Evolutionary conservation across 768 basidiomycete genomes (phyloP).

Genomic region (Pleurotus salmoneostramineus): DNA sequence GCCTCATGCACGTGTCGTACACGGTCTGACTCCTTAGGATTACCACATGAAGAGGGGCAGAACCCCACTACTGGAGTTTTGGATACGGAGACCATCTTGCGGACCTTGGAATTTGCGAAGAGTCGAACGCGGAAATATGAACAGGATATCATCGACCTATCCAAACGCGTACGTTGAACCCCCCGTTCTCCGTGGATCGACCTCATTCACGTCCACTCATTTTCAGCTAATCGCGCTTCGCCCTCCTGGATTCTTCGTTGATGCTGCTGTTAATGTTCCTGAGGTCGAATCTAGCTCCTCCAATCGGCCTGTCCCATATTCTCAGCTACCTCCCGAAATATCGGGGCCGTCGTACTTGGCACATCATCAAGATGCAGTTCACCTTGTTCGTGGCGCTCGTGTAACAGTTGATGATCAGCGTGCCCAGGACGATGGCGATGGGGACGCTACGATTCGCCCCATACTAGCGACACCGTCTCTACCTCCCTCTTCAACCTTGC

Average conservation of each 20-base stretch:
- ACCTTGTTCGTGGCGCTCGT: too few species aligned
- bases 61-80: not conserved
- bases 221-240: not conserved
- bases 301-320: too few species aligned
- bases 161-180: slow-evolving; percentile 5
- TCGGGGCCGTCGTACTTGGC: too few species aligned
- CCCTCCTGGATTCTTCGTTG: not conserved
- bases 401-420: not conserved
- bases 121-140: slow-evolving; percentile 2
- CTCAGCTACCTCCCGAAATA: too few species aligned
- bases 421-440: not conserved
- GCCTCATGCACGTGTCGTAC: slow-evolving; percentile 10
- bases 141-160: slow-evolving; percentile 8
- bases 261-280: not conserved
- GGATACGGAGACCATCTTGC: not conserved
- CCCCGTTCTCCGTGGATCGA: not conserved
- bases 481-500: not conserved
- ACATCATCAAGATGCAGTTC: too few species aligned
- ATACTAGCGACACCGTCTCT: not conserved
- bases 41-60: not conserved
- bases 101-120: not conserved
- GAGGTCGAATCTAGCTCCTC: too few species aligned
- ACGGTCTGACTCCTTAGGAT: not conserved
- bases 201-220: not conserved
- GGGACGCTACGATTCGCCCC: not conserved